These are phyloP conservation scores for Phytophthora megakarya DNA, from an alignment of 352 stramenopile genomes.

Conservation along the genomic window DNA sequence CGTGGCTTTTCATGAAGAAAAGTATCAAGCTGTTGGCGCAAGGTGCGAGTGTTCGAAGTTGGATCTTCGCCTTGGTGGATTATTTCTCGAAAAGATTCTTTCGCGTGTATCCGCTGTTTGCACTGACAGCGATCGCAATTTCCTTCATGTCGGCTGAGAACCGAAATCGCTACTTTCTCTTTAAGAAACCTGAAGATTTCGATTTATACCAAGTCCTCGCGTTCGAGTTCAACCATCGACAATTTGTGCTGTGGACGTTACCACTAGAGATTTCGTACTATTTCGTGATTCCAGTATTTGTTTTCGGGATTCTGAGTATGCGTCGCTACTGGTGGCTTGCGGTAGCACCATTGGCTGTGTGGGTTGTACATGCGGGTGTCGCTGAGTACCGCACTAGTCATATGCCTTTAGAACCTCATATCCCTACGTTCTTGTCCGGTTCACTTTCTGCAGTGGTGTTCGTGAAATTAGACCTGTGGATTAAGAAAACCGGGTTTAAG, in stretches of 20 bases:
- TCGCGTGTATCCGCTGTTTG: conserved; percentile 62
- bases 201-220: conserved; percentile 45
- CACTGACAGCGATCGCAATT: conserved; percentile 32
- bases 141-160: conserved; percentile 36
- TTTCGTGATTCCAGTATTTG: conserved; percentile 49
- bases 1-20: conserved; percentile 49
- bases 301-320: conserved; percentile 31
- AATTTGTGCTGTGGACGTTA: conserved; percentile 60
- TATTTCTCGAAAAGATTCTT: conserved; percentile 63
- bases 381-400: conserved; percentile 38
- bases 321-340: conserved; percentile 35
- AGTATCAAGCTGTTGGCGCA: conserved; percentile 33
- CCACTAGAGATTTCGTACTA: conserved; percentile 58
- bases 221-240: conserved; percentile 43
- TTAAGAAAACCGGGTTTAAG: conserved; percentile 27
- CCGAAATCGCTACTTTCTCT: conserved; percentile 36
- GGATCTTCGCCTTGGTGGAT: conserved; percentile 34
- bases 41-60: conserved; percentile 19
- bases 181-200: conserved; percentile 38
- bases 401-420: conserved; percentile 31
- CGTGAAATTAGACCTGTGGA: conserved; percentile 28
- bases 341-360: conserved; percentile 28
- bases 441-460: conserved; percentile 48
- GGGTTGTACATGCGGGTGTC: conserved; percentile 32
- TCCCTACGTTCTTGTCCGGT: conserved; percentile 44